A percentile compares a stretch with the other conserved stretches of the same genome.
These are phyloP conservation scores for Sphagnum tenellum DNA, from an alignment of 225 moss, liverwort and hornwort genomes.

Conservation along the genomic window DNA sequence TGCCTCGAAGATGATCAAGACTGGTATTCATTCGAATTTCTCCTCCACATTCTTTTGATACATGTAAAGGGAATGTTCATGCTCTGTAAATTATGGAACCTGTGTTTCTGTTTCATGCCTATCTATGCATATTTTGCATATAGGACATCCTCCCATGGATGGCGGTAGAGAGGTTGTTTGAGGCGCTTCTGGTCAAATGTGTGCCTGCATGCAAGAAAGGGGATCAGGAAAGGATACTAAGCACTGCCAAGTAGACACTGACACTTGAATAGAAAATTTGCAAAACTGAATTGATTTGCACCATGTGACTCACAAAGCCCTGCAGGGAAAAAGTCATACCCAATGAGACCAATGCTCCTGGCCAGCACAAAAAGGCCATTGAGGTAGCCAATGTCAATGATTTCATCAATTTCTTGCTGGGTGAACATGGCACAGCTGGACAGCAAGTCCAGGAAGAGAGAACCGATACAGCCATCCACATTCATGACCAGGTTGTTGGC, in stretches of 20 bases:
- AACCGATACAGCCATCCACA: constrained; percentile 40
- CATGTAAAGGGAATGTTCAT: too few relatives aligned
- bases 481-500: constrained; percentile 31
- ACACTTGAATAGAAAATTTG: too few relatives aligned
- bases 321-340: constrained; percentile 3
- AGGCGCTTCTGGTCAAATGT: constrained; percentile 5
- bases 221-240: too few relatives aligned
- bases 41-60: too few relatives aligned
- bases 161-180: constrained; percentile 5
- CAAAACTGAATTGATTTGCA: too few relatives aligned
- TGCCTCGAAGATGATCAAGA: too few relatives aligned
- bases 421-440: constrained; percentile 32
- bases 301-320: too few relatives aligned
- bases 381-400: constrained; percentile 37
- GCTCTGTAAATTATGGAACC: too few relatives aligned
- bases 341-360: constrained; percentile 41
- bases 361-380: constrained; percentile 43
- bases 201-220: not conserved
- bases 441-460: constrained; percentile 33
- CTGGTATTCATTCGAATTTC: too few relatives aligned
- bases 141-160: constrained; percentile 4
- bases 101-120: too few relatives aligned
- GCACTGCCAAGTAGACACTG: too few relatives aligned
- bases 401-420: constrained; percentile 33
- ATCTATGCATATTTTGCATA: constrained; percentile 1